A percentile compares a stretch with the other conserved stretches of the same genome.
These are phyloP conservation scores for Litsea cubeba DNA, from an alignment of 164 flowering plant species.

Conservation along the genomic window DNA sequence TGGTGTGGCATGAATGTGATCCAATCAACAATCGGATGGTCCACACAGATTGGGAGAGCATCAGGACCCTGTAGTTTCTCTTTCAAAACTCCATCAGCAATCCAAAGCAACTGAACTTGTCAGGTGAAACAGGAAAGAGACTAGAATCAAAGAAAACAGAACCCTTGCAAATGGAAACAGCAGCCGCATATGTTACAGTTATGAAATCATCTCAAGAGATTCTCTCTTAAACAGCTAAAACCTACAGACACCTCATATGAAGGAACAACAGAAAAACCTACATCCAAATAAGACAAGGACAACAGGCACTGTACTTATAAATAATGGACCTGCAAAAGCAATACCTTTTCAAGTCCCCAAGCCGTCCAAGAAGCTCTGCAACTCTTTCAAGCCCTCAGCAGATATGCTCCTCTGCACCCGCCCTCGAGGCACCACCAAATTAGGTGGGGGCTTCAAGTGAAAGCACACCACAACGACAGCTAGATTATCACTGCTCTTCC, in stretches of 20 bases:
- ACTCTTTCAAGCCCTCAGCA: constrained; percentile 81
- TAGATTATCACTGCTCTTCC: constrained; percentile 79
- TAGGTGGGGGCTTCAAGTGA: constrained; percentile 70
- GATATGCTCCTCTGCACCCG: constrained; percentile 86
- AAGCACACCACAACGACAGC: constrained; percentile 84
- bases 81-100: no score
- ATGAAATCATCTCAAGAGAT: constrained; percentile 27
- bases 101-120: no score
- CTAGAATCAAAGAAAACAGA: neutral
- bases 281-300: neutral
- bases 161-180: neutral
- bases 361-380: constrained; percentile 79
- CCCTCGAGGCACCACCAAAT: constrained; percentile 57
- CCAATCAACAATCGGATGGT: no score
- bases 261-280: constrained; percentile 1
- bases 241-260: neutral
- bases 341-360: constrained; percentile 34
- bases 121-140: neutral
- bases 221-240: constrained; percentile 14
- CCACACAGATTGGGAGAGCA: no score
- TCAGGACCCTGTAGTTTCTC: neutral
- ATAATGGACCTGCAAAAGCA: neutral
- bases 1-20: no score
- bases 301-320: neutral
- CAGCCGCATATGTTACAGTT: constrained; percentile 84